Conservation (phyloP, 2,329 filamentous ascomycete species). For the Nigrograna mackinnonii region DNA sequence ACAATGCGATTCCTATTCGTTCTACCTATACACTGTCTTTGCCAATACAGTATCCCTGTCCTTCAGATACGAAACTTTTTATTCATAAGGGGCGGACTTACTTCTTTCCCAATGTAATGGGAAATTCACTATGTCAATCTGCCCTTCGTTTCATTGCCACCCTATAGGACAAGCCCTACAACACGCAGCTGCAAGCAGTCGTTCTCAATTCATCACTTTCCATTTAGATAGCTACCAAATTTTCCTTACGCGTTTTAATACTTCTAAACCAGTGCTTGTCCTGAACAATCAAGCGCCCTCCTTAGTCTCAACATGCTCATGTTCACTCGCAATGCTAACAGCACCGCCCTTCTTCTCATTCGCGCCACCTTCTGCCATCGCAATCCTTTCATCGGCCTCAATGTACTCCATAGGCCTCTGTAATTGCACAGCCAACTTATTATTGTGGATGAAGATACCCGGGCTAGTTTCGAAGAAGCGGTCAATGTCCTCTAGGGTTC, state of each 20-base stretch:
- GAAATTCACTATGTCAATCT: too few species aligned
- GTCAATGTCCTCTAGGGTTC: constrained; percentile 54
- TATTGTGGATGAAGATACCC: constrained; percentile 49
- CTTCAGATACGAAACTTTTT: too few species aligned
- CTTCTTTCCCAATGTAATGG: too few species aligned
- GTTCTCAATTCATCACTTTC: too few species aligned
- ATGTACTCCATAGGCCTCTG: constrained; percentile 54
- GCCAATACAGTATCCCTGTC: too few species aligned
- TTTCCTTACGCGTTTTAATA: neutral
- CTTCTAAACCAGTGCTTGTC: neutral
- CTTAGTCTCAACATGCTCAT: constrained; percentile 26
- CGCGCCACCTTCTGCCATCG: constrained; percentile 13
- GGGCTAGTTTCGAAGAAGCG: constrained; percentile 41
- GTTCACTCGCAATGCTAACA: constrained; percentile 16
- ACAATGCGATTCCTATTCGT: too few species aligned
- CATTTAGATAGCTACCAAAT: too few species aligned
- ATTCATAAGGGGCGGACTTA: too few species aligned
- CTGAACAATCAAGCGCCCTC: constrained; percentile 28
- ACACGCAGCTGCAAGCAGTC: too few species aligned
- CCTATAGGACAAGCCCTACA: too few species aligned
- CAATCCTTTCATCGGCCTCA: constrained; percentile 48
- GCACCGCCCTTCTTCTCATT: constrained; percentile 10
- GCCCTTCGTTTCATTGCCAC: too few species aligned
- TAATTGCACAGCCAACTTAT: constrained; percentile 51
- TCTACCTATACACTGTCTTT: too few species aligned